Percentiles rank a stretch among this genome's conserved stretches.
Evolutionary conservation across 2,329 filamentous ascomycete species (phyloP).

Genomic region (Trichoderma sp.): DNA sequence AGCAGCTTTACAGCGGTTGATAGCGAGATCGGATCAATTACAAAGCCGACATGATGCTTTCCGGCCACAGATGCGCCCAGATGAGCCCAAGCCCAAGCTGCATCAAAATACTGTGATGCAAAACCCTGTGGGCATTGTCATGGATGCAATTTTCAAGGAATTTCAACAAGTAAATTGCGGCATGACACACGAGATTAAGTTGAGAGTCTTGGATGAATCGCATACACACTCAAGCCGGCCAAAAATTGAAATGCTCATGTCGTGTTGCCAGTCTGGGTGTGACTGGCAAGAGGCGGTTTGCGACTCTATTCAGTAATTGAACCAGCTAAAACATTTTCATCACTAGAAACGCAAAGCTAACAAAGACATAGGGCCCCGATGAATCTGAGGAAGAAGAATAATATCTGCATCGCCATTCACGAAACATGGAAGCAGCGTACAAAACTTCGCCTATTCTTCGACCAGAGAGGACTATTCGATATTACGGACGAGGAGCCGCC

Average conservation of each 20-base stretch:
- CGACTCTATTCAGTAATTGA: slow-evolving; percentile 5
- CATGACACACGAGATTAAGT: slow-evolving; percentile 3
- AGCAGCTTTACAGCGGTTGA: not conserved
- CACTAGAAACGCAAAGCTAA: not conserved
- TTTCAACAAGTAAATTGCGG: slow-evolving; percentile 14
- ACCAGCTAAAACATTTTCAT: no score
- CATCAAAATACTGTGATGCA: not conserved
- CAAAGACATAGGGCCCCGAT: not conserved
- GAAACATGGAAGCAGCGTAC: slow-evolving; percentile 1
- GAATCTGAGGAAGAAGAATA: not conserved
- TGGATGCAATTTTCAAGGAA: slow-evolving; percentile 17
- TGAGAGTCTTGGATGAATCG: slow-evolving; percentile 8
- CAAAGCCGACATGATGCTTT: not conserved
- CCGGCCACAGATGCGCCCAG: not conserved
- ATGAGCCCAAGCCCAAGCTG: no score
- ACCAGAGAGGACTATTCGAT: slow-evolving; percentile 14
- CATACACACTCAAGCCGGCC: not conserved
- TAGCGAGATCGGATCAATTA: not conserved
- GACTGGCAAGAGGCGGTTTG: slow-evolving; percentile 19
- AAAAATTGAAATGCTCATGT: slow-evolving; percentile 17
- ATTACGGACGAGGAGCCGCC: slow-evolving; percentile 14
- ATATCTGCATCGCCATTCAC: slow-evolving; percentile 10
- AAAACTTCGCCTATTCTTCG: slow-evolving; percentile 17
- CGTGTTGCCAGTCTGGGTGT: slow-evolving; percentile 11
- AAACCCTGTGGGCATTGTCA: slow-evolving; percentile 11